Evolutionary conservation across 257 asterid species (phyloP).

Genomic region (Craterostigma plantagineum): DNA sequence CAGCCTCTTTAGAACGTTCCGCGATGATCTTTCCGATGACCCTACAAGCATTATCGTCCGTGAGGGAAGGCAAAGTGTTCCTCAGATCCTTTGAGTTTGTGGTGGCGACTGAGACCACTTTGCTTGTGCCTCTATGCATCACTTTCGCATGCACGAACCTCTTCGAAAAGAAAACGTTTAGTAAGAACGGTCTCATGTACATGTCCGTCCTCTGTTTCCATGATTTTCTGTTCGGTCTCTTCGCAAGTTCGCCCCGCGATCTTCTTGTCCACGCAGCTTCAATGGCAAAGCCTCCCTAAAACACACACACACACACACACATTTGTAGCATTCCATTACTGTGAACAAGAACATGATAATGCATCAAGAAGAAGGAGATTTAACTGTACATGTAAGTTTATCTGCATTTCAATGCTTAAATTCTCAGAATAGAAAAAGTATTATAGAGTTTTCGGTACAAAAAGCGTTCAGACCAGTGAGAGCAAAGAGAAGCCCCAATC

Average conservation of each 20-base stretch:
- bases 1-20: constrained; percentile 92
- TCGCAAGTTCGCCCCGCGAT: constrained; percentile 71
- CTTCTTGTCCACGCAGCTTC: constrained; percentile 86
- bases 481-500: too few species aligned
- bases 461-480: too few species aligned
- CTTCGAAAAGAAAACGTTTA: constrained; percentile 77
- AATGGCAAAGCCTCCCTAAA: constrained; percentile 27
- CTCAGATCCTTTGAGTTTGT: constrained; percentile 76
- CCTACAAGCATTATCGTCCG: constrained; percentile 54
- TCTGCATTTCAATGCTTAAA: too few species aligned
- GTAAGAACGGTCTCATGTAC: constrained; percentile 90
- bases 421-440: too few species aligned
- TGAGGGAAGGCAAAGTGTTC: constrained; percentile 75
- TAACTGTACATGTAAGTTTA: too few species aligned
- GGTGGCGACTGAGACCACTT: constrained; percentile 89
- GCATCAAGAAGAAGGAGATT: too few species aligned
- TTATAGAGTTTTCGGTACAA: too few species aligned
- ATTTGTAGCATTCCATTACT: too few species aligned
- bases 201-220: constrained; percentile 95
- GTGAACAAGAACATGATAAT: too few species aligned
- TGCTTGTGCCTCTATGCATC: constrained; percentile 91
- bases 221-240: constrained; percentile 73
- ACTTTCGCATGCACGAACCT: constrained; percentile 78
- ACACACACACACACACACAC: background rate
- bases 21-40: constrained; percentile 78